phyloP scores from a whole-genome alignment of 495 filamentous ascomycete species.

The Wilcoxina mikolae region DNA sequence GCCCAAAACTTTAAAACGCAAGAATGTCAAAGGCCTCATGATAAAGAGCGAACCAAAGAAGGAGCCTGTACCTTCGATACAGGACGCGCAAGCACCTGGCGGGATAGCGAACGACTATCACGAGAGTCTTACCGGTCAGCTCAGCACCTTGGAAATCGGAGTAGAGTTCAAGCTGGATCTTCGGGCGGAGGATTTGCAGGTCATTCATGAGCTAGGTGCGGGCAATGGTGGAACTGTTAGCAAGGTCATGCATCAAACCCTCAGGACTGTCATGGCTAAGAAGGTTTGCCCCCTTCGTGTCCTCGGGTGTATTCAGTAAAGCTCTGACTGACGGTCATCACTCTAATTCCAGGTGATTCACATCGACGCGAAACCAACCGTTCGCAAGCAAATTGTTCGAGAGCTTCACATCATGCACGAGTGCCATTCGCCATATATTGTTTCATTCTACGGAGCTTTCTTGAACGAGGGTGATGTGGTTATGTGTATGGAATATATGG shows the following conservation, averaged over 20 bases:
- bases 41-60: constrained; percentile 34
- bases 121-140: constrained; percentile 19
- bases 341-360: constrained; percentile 62
- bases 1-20: constrained; percentile 85
- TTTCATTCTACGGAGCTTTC: constrained; percentile 94
- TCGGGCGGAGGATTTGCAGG: constrained; percentile 77
- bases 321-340: background rate
- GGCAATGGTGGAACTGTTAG: constrained; percentile 97
- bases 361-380: constrained; percentile 91
- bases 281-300: constrained; percentile 48
- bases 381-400: constrained; percentile 86
- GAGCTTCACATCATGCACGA: constrained; percentile 97
- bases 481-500: constrained; percentile 99
- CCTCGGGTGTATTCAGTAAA: too few species aligned
- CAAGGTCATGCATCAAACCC: constrained; percentile 90
- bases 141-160: constrained; percentile 74
- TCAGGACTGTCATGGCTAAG: constrained; percentile 89
- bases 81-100: constrained; percentile 1
- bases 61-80: background rate
- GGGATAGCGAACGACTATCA: background rate
- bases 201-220: constrained; percentile 84
- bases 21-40: constrained; percentile 92
- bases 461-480: constrained; percentile 84
- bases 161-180: constrained; percentile 91
- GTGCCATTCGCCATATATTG: constrained; percentile 89